Percentiles rank a stretch among this genome's conserved stretches.
phyloP scores from a whole-genome alignment of 495 filamentous ascomycete genomes.

The Thermothielavioides terrestris region DNA sequence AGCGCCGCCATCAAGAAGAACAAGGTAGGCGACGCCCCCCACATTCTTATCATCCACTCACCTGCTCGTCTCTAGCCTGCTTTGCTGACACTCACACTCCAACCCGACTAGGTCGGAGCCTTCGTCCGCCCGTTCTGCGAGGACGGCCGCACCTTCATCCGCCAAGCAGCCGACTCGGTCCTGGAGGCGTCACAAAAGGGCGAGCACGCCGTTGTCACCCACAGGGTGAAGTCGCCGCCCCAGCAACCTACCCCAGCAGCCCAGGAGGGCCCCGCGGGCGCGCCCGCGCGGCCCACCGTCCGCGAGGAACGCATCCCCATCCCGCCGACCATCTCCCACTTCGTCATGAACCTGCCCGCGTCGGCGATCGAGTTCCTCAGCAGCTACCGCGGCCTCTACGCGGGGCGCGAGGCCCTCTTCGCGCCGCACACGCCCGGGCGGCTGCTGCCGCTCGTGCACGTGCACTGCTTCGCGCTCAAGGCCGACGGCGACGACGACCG shows the following conservation, averaged over 20 bases:
- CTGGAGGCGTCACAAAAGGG: constrained; percentile 41
- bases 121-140: constrained; percentile 72
- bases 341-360: constrained; percentile 95
- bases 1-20: constrained; percentile 62
- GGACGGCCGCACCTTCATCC: constrained; percentile 78
- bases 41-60: background rate
- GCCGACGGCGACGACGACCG: constrained; percentile 53
- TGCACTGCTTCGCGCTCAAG: constrained; percentile 81
- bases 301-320: constrained; percentile 37
- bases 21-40: constrained; percentile 47
- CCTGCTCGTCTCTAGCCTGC: background rate
- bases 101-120: constrained; percentile 47
- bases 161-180: constrained; percentile 52
- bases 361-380: constrained; percentile 76
- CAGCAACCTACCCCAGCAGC: background rate
- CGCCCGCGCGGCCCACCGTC: constrained; percentile 10
- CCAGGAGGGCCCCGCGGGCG: too few relatives aligned
- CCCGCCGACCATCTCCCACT: constrained; percentile 73
- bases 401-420: constrained; percentile 57
- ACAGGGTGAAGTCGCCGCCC: constrained; percentile 19
- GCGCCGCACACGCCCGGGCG: constrained; percentile 45
- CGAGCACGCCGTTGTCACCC: constrained; percentile 36
- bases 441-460: constrained; percentile 73
- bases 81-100: background rate
- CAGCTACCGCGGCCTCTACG: constrained; percentile 77